phyloP scores from a whole-genome alignment of 2,329 filamentous ascomycete species.

The Ascochyta rabiei region DNA sequence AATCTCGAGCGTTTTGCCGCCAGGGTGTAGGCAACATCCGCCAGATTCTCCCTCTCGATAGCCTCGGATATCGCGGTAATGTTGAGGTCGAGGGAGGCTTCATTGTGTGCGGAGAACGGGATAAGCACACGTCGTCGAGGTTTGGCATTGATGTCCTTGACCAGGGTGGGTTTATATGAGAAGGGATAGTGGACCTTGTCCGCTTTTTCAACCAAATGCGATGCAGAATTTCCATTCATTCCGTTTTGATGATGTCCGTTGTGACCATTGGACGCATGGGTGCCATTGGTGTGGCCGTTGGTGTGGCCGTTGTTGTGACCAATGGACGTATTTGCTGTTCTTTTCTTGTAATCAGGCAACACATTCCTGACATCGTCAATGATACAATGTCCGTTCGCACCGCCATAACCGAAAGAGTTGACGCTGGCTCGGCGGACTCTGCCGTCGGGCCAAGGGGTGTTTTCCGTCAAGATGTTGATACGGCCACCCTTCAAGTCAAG shows the following conservation, averaged over 20 bases:
- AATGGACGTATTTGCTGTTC: not conserved
- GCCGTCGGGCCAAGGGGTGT: constrained; percentile 17
- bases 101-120: constrained; percentile 17
- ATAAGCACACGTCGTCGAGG: not conserved
- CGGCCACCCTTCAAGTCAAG: not conserved
- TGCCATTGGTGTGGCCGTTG: too few species aligned
- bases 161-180: not conserved
- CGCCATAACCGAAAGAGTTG: constrained; percentile 35
- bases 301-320: too few species aligned
- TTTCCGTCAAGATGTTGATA: constrained; percentile 5
- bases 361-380: constrained; percentile 16
- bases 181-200: too few species aligned
- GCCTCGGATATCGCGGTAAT: too few species aligned
- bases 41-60: too few species aligned
- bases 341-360: not conserved
- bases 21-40: not conserved
- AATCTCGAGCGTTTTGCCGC: not conserved
- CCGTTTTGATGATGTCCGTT: too few species aligned
- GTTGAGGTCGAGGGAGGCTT: not conserved
- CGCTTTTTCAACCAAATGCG: not conserved
- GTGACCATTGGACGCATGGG: too few species aligned
- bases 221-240: not conserved
- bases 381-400: constrained; percentile 33
- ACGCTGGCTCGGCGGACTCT: constrained; percentile 20
- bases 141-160: not conserved